Evolutionary conservation across 2,329 filamentous ascomycete genomes (phyloP).

Genomic region (Penicillium polonicum): DNA sequence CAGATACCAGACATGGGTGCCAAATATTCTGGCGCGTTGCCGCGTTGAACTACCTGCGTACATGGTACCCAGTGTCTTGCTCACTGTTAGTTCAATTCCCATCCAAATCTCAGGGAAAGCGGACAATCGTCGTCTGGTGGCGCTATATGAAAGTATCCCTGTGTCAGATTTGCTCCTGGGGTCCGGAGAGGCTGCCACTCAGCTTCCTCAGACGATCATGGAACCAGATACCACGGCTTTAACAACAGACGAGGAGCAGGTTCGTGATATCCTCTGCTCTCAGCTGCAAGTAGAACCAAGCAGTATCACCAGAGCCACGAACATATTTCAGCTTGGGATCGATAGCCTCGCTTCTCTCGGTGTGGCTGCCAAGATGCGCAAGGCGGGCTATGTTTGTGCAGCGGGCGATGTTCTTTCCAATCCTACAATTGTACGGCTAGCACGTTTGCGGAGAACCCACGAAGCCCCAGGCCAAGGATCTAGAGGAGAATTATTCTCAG

Average conservation of each 20-base stretch:
- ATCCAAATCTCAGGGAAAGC: slow-evolving; percentile 16
- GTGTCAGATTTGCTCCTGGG: slow-evolving; percentile 6
- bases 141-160: slow-evolving; percentile 12
- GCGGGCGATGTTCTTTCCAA: slow-evolving; percentile 3
- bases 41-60: slow-evolving; percentile 11
- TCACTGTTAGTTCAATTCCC: slow-evolving; percentile 7
- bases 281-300: not conserved
- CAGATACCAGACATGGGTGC: slow-evolving; percentile 12
- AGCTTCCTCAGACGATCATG: not conserved
- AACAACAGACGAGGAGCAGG: not conserved
- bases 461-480: not conserved
- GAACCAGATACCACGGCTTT: not conserved
- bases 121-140: slow-evolving; percentile 10
- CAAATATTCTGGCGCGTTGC: slow-evolving; percentile 7
- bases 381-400: not conserved
- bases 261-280: slow-evolving; percentile 3
- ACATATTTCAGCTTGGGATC: slow-evolving; percentile 7
- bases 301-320: not conserved
- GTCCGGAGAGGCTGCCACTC: not conserved
- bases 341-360: slow-evolving; percentile 4
- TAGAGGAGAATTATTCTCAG: not conserved
- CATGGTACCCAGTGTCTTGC: slow-evolving; percentile 13
- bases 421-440: not conserved
- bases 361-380: not conserved
- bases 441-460: not conserved